These are phyloP conservation scores for Copromyces sp. DNA, from an alignment of 495 filamentous ascomycete species.

Conservation along the genomic window DNA sequence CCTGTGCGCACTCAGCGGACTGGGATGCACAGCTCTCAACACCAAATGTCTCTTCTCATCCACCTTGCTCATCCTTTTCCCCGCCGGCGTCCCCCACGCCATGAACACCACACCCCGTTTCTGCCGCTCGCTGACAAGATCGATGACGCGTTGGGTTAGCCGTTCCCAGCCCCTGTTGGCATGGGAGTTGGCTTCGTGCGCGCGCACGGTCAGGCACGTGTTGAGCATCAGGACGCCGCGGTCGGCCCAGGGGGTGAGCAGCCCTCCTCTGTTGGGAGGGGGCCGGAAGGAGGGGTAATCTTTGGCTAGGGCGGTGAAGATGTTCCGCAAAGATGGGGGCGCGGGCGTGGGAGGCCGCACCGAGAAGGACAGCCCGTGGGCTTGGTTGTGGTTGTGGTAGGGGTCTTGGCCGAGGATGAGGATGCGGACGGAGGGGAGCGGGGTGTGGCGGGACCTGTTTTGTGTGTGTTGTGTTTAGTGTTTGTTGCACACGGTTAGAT, in stretches of 20 bases:
- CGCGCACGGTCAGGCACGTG: slow-evolving; percentile 83
- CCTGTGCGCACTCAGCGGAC: slow-evolving; percentile 66
- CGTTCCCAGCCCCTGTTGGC: slow-evolving; percentile 78
- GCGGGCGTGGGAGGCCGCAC: slow-evolving; percentile 81
- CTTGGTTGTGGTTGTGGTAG: slow-evolving; percentile 93
- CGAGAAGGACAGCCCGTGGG: slow-evolving; percentile 90
- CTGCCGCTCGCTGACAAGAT: slow-evolving; percentile 66
- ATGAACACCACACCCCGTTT: slow-evolving; percentile 81
- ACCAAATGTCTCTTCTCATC: slow-evolving; percentile 65
- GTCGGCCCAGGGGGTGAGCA: slow-evolving; percentile 88
- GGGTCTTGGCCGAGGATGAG: slow-evolving; percentile 95
- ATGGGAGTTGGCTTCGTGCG: slow-evolving; percentile 77
- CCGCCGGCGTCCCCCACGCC: slow-evolving; percentile 81
- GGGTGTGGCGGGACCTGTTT: slow-evolving; percentile 77
- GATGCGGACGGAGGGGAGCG: slow-evolving; percentile 72
- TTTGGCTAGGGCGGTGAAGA: slow-evolving; percentile 74
- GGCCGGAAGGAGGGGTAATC: slow-evolving; percentile 74
- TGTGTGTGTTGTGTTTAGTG: not conserved
- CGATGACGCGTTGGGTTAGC: slow-evolving; percentile 84
- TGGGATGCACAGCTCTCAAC: slow-evolving; percentile 79
- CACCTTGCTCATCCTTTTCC: slow-evolving; percentile 59
- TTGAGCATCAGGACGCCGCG: slow-evolving; percentile 87
- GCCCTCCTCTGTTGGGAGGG: slow-evolving; percentile 66
- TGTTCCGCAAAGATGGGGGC: slow-evolving; percentile 81
- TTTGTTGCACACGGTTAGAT: not conserved